Evolutionary conservation across 2,329 filamentous ascomycete genomes (phyloP).

Genomic region (Aspergillus sp.): DNA sequence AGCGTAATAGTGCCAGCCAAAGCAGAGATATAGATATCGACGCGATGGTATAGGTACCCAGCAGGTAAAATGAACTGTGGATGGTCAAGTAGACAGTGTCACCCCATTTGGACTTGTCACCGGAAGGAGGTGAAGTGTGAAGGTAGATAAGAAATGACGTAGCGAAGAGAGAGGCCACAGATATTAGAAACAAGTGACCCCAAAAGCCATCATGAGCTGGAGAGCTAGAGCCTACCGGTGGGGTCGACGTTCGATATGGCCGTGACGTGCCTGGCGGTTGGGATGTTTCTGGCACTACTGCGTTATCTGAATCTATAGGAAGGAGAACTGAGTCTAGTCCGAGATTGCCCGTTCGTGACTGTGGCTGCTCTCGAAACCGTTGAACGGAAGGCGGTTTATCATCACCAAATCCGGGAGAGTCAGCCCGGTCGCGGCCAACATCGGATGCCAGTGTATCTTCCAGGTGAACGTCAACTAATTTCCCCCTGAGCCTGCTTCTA

Average conservation of each 20-base stretch:
- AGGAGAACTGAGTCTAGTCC: constrained; percentile 46
- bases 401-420: constrained; percentile 43
- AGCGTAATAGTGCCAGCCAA: constrained; percentile 85
- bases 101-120: constrained; percentile 69
- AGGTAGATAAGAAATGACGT: constrained; percentile 88
- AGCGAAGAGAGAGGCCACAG: constrained; percentile 78
- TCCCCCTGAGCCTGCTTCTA: constrained; percentile 61
- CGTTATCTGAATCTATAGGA: constrained; percentile 55
- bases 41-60: constrained; percentile 89
- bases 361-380: constrained; percentile 53
- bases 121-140: constrained; percentile 72
- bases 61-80: constrained; percentile 81
- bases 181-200: constrained; percentile 84
- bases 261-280: constrained; percentile 52
- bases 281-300: constrained; percentile 47
- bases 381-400: constrained; percentile 58
- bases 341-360: constrained; percentile 40
- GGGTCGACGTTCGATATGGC: constrained; percentile 58
- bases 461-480: constrained; percentile 83
- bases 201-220: constrained; percentile 89
- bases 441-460: constrained; percentile 61
- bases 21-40: constrained; percentile 82
- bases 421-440: constrained; percentile 44
- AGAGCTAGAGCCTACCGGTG: constrained; percentile 64
- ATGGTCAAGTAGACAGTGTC: constrained; percentile 94